A percentile compares a stretch with the other conserved stretches of the same genome.
These are phyloP conservation scores for Astragalus membranaceus DNA, from an alignment of 306 rosid genomes.

Conservation along the genomic window DNA sequence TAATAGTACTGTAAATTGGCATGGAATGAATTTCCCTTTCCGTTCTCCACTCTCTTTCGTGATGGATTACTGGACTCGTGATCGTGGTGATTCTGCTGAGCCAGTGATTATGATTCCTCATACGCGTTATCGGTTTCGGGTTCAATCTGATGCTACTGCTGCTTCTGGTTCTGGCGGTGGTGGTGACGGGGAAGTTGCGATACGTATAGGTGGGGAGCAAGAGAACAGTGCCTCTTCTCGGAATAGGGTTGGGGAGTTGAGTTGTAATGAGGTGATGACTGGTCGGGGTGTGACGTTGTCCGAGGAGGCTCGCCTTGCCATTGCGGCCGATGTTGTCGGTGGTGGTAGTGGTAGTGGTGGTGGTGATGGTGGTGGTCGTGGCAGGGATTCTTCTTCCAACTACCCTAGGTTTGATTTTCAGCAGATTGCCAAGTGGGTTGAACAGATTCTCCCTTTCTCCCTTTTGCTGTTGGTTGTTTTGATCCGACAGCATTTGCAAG, in stretches of 20 bases:
- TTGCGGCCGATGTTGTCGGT: conserved; percentile 16
- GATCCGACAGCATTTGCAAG: conserved; percentile 88
- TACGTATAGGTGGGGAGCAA: conserved; percentile 51
- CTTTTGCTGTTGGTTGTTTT: conserved; percentile 66
- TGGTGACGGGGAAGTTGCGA: conserved; percentile 50
- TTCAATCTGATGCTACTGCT: background rate
- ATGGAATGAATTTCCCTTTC: conserved; percentile 36
- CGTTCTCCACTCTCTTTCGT: conserved; percentile 49
- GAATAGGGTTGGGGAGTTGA: conserved; percentile 22
- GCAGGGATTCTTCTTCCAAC: background rate
- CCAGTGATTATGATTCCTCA: conserved; percentile 25
- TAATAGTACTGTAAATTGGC: conserved; percentile 10
- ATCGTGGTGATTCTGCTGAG: conserved; percentile 15
- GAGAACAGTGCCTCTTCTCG: conserved; percentile 21
- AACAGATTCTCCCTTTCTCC: conserved; percentile 81
- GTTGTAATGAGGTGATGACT: conserved; percentile 24
- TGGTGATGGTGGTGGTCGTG: background rate
- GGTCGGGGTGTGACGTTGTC: conserved; percentile 7
- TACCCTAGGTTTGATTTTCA: conserved; percentile 58
- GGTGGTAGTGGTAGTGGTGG: background rate
- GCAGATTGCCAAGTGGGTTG: conserved; percentile 65
- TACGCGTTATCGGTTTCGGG: conserved; percentile 21
- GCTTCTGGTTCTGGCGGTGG: conserved; percentile 15
- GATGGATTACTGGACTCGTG: conserved; percentile 44
- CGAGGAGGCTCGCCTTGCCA: conserved; percentile 13